These are phyloP conservation scores for Ophiostoma perfectum DNA, from an alignment of 2,329 filamentous ascomycete genomes.

Conservation along the genomic window DNA sequence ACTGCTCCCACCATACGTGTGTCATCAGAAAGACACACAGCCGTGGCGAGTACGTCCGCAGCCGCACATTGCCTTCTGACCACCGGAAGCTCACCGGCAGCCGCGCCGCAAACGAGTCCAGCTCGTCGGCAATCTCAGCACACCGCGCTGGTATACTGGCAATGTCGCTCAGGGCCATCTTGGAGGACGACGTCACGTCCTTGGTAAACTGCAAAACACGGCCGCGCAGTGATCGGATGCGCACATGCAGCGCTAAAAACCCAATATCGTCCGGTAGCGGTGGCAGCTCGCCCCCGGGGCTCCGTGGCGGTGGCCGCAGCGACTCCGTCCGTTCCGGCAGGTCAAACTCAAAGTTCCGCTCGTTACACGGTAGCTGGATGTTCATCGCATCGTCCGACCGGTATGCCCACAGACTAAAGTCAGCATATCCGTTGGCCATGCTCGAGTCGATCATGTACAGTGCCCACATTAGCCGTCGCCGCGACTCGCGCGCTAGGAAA, in stretches of 20 bases:
- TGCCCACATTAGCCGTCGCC: slow-evolving; percentile 45
- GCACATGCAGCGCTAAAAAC: slow-evolving; percentile 52
- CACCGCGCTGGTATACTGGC: slow-evolving; percentile 39
- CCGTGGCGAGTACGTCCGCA: slow-evolving; percentile 52
- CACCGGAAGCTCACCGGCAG: slow-evolving; percentile 53
- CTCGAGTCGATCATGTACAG: slow-evolving; percentile 45
- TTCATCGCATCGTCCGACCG: slow-evolving; percentile 38
- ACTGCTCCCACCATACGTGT: slow-evolving; percentile 55
- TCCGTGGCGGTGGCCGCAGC: slow-evolving; percentile 41
- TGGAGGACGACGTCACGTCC: slow-evolving; percentile 30
- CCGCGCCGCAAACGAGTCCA: slow-evolving; percentile 48
- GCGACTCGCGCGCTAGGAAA: slow-evolving; percentile 42
- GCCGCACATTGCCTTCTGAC: slow-evolving; percentile 50
- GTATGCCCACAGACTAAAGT: slow-evolving; percentile 43
- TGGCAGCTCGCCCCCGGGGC: slow-evolving; percentile 39
- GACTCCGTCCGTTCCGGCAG: slow-evolving; percentile 50
- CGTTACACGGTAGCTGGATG: slow-evolving; percentile 46
- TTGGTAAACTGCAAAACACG: slow-evolving; percentile 52
- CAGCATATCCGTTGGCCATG: slow-evolving; percentile 43
- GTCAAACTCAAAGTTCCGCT: slow-evolving; percentile 52
- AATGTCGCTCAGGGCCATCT: slow-evolving; percentile 6
- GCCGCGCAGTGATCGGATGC: slow-evolving; percentile 51
- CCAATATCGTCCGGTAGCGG: slow-evolving; percentile 50
- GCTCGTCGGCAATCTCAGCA: slow-evolving; percentile 43
- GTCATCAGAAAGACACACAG: slow-evolving; percentile 57